Evolutionary conservation across 768 basidiomycete genomes (phyloP), one percentile per base, ranked within the genome.

Genomic region (Hypsizygus marmoreus): DNA sequence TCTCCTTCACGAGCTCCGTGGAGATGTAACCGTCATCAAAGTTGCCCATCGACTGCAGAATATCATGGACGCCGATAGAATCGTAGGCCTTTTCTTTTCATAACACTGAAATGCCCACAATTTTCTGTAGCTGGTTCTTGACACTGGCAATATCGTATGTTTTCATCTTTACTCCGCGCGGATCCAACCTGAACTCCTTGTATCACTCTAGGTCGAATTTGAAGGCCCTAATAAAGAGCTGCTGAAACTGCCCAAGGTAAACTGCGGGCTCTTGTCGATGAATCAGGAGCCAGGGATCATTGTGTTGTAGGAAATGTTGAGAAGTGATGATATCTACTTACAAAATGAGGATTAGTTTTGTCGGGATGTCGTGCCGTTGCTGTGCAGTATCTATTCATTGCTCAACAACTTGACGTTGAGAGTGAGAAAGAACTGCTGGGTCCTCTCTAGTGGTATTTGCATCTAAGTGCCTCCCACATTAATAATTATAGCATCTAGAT

Each of bases 1-100:
- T 2, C 82, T 90, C 41, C 75, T 86, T 16, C 70, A 76, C 45
- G 80, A 85, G 57, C 79, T 88, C 53, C 71, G 69, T 19, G 66
- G 75, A 26, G 81, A 81, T 47, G 71, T 84, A 6, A 84, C 82
- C 3, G 60, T 86, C 22, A 67, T 86, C 23, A 82, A 80, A 5
- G 80, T 90, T 34, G 87, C 88, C 5, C 88, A 89, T 66, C 69
- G 84, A 30, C 69, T 87, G 8, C 76, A 79, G 49, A 86, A 83
- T 0, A 79, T 87, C 39, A 81, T 88, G 62, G 81, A 88, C 65
- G 75, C 84, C 60, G 78, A 81, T 67, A 76, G 70, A 53, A 71
- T 77, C 40, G 72, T 77, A 40, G 34, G 75, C 63, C 29, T 40
- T 32, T 19, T 22, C 10, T 16, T 19, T 62, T 59, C 47, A 23